A percentile compares a stretch with the other conserved stretches of the same genome.
Evolutionary conservation across 2,329 filamentous ascomycete genomes (phyloP).

Genomic region (Penicillium sp.): DNA sequence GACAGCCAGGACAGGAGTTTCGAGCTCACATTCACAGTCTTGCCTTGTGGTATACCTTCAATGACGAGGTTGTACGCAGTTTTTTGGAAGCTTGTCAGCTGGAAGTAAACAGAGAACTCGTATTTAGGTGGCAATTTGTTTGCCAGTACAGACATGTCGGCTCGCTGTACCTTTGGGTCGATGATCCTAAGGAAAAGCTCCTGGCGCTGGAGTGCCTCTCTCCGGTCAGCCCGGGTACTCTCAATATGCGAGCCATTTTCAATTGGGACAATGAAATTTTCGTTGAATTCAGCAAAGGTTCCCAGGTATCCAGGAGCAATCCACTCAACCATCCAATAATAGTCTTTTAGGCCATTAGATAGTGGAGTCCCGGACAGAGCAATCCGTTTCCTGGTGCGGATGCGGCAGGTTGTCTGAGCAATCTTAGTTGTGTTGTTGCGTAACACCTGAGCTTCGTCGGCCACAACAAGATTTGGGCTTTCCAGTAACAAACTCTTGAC

Average conservation of each 20-base stretch:
- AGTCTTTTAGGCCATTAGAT: conserved; percentile 79
- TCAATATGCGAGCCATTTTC: conserved; percentile 67
- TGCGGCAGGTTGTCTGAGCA: conserved; percentile 54
- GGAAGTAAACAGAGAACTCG: conserved; percentile 77
- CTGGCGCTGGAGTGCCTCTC: conserved; percentile 64
- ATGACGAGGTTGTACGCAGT: conserved; percentile 60
- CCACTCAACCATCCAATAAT: conserved; percentile 86
- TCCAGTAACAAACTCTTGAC: conserved; percentile 54
- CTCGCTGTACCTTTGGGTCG: conserved; percentile 73
- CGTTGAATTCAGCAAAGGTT: conserved; percentile 62
- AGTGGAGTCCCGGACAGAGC: conserved; percentile 85
- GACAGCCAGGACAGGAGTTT: conserved; percentile 56
- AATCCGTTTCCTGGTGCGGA: conserved; percentile 69
- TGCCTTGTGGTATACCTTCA: conserved; percentile 32
- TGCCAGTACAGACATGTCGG: conserved; percentile 65
- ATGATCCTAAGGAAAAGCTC: conserved; percentile 69
- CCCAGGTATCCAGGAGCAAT: conserved; percentile 77
- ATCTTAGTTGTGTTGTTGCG: conserved; percentile 63
- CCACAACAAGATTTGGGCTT: conserved; percentile 69
- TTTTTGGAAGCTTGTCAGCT: conserved; percentile 64
- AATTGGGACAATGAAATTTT: conserved; percentile 71
- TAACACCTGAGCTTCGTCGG: conserved; percentile 79
- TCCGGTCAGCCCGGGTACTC: conserved; percentile 56
- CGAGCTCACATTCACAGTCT: conserved; percentile 36
- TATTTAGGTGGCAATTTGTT: conserved; percentile 69